phyloP scores from a whole-genome alignment of 306 rosid species.

The Comarum palustre region DNA sequence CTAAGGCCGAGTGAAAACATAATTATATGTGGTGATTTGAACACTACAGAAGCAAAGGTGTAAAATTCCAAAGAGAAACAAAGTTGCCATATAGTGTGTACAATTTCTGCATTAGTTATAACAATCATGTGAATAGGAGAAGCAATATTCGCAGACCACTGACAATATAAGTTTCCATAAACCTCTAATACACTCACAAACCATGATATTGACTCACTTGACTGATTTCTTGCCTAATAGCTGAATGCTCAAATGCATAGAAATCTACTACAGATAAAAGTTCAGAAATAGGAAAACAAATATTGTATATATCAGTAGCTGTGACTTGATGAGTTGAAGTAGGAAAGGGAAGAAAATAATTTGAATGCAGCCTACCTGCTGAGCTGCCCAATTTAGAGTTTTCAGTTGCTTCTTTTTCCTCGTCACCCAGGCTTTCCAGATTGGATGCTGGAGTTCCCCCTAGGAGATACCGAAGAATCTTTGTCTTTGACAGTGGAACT shows the following conservation, averaged over 20 bases:
- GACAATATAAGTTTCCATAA: not conserved
- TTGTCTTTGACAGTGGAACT: slow-evolving; percentile 52
- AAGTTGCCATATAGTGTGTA: not conserved
- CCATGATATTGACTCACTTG: not conserved
- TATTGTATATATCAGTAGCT: not conserved
- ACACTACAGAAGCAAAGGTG: not conserved
- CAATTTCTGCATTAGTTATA: not conserved
- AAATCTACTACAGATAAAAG: not conserved
- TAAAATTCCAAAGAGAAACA: not conserved
- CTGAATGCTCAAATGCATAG: not conserved
- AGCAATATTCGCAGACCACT: not conserved
- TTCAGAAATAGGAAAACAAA: not conserved
- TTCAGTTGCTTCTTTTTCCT: slow-evolving; percentile 45
- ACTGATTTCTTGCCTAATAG: not conserved
- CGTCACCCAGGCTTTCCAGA: slow-evolving; percentile 38
- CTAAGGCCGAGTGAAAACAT: not conserved
- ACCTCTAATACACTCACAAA: not conserved
- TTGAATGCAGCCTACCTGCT: slow-evolving; percentile 38
- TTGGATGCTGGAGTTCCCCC: slow-evolving; percentile 74
- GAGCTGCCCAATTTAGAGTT: slow-evolving; percentile 26
- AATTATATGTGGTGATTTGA: not conserved
- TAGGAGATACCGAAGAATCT: slow-evolving; percentile 50
- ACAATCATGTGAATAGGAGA: not conserved
- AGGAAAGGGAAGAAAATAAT: not conserved
- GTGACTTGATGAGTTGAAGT: not conserved